A percentile compares a stretch with the other conserved stretches of the same genome.
phyloP scores from a whole-genome alignment of 257 asterid species.

The Orobanche coerulescens region DNA sequence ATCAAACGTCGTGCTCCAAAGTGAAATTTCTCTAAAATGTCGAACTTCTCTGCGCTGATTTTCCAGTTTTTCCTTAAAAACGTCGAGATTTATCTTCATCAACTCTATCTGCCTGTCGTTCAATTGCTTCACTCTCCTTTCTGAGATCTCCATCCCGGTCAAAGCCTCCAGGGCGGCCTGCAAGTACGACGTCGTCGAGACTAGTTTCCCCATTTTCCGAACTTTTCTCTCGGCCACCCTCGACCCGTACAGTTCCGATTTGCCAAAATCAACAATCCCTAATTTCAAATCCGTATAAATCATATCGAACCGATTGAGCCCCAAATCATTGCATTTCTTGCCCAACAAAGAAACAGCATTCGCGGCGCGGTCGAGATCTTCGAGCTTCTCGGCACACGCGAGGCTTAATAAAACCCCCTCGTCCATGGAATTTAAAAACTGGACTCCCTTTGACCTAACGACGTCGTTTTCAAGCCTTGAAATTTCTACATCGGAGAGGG shows the following conservation, averaged over 20 bases:
- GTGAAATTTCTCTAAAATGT: constrained; percentile 39
- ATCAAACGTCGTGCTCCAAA: constrained; percentile 64
- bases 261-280: constrained; percentile 37
- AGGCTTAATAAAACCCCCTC: constrained; percentile 48
- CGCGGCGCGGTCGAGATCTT: constrained; percentile 67
- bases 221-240: constrained; percentile 33
- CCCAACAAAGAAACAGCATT: constrained; percentile 50
- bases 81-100: constrained; percentile 29
- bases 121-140: constrained; percentile 38
- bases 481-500: constrained; percentile 45
- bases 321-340: constrained; percentile 46
- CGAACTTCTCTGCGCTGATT: constrained; percentile 52
- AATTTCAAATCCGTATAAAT: constrained; percentile 47
- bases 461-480: constrained; percentile 30
- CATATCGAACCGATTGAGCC: constrained; percentile 46
- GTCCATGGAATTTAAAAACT: constrained; percentile 53
- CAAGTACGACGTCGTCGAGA: constrained; percentile 38
- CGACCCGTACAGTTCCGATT: constrained; percentile 42
- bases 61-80: constrained; percentile 38
- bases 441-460: constrained; percentile 44
- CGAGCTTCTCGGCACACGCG: constrained; percentile 65
- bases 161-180: constrained; percentile 43
- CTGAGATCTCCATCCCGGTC: constrained; percentile 50
- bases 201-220: constrained; percentile 49
- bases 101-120: constrained; percentile 24